These are phyloP conservation scores for Boletus eberwhitei DNA, from an alignment of 768 basidiomycete species.

Conservation along the genomic window DNA sequence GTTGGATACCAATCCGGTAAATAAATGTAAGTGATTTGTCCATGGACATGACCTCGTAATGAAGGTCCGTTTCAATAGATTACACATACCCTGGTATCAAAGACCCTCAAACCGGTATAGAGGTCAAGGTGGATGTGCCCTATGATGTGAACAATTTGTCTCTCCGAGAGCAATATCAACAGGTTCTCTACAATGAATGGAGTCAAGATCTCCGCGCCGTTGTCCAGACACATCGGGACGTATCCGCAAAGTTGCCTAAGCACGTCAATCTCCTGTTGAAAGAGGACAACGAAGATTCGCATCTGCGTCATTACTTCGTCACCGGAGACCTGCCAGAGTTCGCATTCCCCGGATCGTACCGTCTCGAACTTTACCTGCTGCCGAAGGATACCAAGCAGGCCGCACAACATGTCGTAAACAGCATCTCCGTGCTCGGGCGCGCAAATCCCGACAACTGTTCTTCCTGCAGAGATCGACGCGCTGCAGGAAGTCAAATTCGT, in stretches of 20 bases:
- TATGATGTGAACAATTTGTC: not conserved
- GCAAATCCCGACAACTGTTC: slow-evolving; percentile 3
- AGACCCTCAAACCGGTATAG: not conserved
- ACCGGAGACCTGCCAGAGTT: slow-evolving; percentile 12
- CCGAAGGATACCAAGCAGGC: not conserved
- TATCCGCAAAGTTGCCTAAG: not conserved
- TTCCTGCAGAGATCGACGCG: slow-evolving; percentile 10
- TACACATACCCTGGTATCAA: slow-evolving; percentile 20
- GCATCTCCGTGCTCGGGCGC: slow-evolving; percentile 11
- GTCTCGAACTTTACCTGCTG: slow-evolving; percentile 16
- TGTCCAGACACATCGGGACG: not conserved
- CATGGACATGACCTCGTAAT: not conserved
- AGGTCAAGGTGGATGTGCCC: slow-evolving; percentile 14
- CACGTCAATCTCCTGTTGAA: slow-evolving; percentile 3
- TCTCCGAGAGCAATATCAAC: slow-evolving; percentile 6
- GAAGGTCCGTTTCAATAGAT: slow-evolving; percentile 1
- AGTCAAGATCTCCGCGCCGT: not conserved
- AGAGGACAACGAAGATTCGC: not conserved
- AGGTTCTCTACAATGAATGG: slow-evolving; percentile 5
- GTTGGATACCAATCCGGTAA: not conserved
- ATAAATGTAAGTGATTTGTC: slow-evolving; percentile 8
- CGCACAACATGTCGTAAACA: slow-evolving; percentile 8
- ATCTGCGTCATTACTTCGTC: slow-evolving; percentile 9
- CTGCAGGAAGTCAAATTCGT: slow-evolving; percentile 9
- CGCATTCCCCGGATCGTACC: slow-evolving; percentile 17